Base-by-base conservation (phyloP, 495 filamentous ascomycete genomes). In the Daldinia concentrica region DNA sequence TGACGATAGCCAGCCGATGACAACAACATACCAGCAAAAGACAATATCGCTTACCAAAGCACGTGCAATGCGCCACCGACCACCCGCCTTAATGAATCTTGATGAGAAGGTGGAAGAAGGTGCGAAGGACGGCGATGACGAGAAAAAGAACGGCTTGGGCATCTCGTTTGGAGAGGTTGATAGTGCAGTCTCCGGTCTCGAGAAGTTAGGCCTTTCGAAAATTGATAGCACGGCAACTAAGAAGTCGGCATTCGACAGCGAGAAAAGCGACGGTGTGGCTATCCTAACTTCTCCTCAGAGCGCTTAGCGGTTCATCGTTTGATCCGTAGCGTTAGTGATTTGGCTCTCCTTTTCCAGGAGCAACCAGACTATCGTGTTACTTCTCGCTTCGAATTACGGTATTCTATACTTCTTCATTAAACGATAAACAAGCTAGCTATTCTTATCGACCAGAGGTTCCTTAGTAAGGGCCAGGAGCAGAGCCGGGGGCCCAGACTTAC, bases 1-100 rank as follows among this genome's bases (percentile, higher is more conserved):
- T 64, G 95, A 99, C 73, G 89, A 95, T 71, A 85, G 87, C 7
- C 85, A 90, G 64, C 85, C 88, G 1, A 89, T 96, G 59, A 92
- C 91, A 36, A 93, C 91, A 0, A 95, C 93, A n/a, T 98, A 97
- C 81, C 92, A 95, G 74, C 93, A 94, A 74, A 93, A 95, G 80
- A 98, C 94, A 0, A 95, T 98, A 55, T 93, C 90, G 56, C 86
- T 98, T 11, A 89, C 89, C 41, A 95, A 96, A 79, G 94, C 94
- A 36, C 87, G 87, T 61, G 81, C 90, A 71, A 90, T 94, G 89
- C 90, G 90, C 58, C 90, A 95, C 77, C 86, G 94, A 6, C 96
- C 96, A 6, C 96, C 95, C 8, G 93, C 92, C 7, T 82, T 98
- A 41, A 93, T 93, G 91, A 86, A 86, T 58, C 82, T 89, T 4